These are phyloP conservation scores for Solanum hybrid DNA, from an alignment of 305 asterid genomes.

Conservation along the genomic window DNA sequence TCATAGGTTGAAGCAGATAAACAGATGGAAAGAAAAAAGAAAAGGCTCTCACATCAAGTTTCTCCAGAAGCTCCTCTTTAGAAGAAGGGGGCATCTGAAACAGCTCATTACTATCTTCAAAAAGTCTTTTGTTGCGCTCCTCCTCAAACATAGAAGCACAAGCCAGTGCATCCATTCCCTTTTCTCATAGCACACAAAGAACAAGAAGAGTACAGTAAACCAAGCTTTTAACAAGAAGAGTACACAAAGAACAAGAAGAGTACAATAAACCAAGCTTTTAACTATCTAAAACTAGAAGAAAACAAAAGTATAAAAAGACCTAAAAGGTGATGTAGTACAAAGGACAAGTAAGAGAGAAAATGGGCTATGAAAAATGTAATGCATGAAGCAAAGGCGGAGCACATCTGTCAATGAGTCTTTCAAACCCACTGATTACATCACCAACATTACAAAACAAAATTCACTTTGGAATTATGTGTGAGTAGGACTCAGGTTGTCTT, in stretches of 20 bases:
- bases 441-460: not conserved
- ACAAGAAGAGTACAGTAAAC: not conserved
- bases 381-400: constrained; percentile 5
- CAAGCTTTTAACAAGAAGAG: not conserved
- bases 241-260: not conserved
- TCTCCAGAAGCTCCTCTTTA: not conserved
- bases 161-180: not conserved
- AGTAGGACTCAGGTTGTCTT: not conserved
- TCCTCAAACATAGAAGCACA: not conserved
- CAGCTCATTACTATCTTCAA: not conserved
- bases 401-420: not conserved
- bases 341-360: not conserved
- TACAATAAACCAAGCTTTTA: not conserved
- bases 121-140: not conserved
- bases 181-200: not conserved
- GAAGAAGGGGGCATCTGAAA: not conserved
- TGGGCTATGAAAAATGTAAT: constrained; percentile 7
- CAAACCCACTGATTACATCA: not conserved
- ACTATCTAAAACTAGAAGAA: not conserved
- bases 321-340: not conserved
- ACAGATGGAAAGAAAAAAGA: not conserved
- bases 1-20: not conserved
- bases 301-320: not conserved
- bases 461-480: not conserved
- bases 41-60: not conserved